Evolutionary conservation across 1,139 yeast species (phyloP), one percentile per base, ranked within the genome.

Genomic region (Magnusiomyces fungicola): DNA sequence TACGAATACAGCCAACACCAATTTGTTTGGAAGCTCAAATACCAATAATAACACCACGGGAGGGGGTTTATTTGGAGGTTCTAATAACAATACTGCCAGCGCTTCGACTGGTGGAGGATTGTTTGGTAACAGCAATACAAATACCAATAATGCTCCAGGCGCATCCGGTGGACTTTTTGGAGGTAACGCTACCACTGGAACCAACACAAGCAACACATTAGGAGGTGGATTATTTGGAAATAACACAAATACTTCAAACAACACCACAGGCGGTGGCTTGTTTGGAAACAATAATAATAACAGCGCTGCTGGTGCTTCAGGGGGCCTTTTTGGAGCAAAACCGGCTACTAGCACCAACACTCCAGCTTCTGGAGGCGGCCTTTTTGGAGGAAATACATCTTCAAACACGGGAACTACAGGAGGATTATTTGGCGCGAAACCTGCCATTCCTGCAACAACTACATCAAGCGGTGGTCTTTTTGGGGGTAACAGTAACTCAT

Each of bases 121-220:
- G 23, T 71, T 70, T 62, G 75, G 75, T 1, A 60, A 56, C 52
- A 56, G 54, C 48, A 29, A 27, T 32, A 32, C 38, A 14, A 38
- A 47, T 29, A 40, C 48, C 25, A 46, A 34, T 33, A 25, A 34
- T 10, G 39, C 36, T 16, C 14, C 39, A 6, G 27, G 52, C 3
- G 33, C 47, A 22, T 14, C 51, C 37, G 50, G 54, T 19, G 55
- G 57, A 9, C 34, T 50, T 32, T 55, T 56, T 43, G 59, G 59
- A 14, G 41, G 27, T 16, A 47, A 40, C 16, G 37, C 47, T 21
- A 49, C 54, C 7, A 43, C 54, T 24, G 43, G 59, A 14, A 43
- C 46, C 2, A 21, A 32, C 16, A 6, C 34, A 5, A 32, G 18
- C 7, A 12, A 12, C 12, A 6, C 34, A 14, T 7, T 18, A 14